Evolutionary conservation across 257 asterid species (phyloP), one percentile per base, ranked within the genome.

Genomic region (Petrea volubilis): DNA sequence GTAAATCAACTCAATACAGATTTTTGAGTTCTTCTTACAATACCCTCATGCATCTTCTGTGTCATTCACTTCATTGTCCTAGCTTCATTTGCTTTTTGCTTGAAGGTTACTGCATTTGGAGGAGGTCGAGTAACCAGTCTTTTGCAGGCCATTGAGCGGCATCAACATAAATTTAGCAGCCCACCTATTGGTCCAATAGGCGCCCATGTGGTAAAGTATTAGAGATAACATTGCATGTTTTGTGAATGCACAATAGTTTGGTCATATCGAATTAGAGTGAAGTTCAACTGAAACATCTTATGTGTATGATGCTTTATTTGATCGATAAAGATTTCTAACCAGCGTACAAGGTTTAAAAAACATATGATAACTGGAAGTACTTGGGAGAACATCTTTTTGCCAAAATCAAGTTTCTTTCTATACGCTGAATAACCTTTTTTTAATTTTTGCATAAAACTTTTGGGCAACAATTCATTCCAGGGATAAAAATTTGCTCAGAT

Each of bases 161-260:
- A 88, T 67, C 91, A 81, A 29, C 79, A 69, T 28, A 87, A 67
- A 81, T 94, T 94, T 83, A 81, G 76, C 50, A 78, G 72, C 80
- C 95, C 96, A 11, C 99, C 99, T 21, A 88, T 94, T 71, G 99
- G 99, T 79, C 99, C 99, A 44, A 78, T 94, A 60, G 99, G 99
- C 25, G 88, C 90, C 62, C 99, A 91, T 80, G 80, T 94, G 98
- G 98, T 93, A 88, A 81, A 67, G 46, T 79, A 72, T 58, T 33
- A 52, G 38, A 34, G 40, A 27, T 58, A 23, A 41, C 47, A 28
- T 14, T 67, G 60, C 71, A 47, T 58, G 21, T 38, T 38, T 38
- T 38, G 43, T 73, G 74, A 41, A 10, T 62, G 68, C 34, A 24
- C 27, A 33, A 25, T 60, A 17, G 2, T 34, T 77, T 58, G 5